These are phyloP conservation scores for Colletotrichum salicis DNA, from an alignment of 2,329 filamentous ascomycete species.

Conservation along the genomic window DNA sequence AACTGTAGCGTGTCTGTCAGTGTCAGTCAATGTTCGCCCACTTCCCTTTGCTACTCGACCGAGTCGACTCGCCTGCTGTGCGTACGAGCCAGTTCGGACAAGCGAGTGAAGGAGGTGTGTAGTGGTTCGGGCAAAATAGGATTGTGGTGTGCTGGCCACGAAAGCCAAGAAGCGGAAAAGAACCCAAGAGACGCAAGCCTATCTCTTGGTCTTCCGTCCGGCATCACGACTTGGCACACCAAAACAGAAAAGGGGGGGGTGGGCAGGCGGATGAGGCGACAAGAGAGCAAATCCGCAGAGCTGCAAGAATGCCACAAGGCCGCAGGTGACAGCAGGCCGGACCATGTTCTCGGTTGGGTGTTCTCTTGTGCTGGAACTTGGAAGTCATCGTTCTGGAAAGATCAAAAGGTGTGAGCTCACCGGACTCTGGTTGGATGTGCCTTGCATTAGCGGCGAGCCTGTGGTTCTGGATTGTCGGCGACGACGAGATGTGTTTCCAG, in stretches of 20 bases:
- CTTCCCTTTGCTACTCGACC: not conserved
- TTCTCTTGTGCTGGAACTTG: not conserved
- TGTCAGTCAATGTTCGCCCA: not conserved
- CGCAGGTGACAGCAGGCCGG: not conserved
- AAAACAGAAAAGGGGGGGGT: not conserved
- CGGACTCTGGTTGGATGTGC: constrained; percentile 33
- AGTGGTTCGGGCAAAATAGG: constrained; percentile 19
- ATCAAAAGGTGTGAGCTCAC: constrained; percentile 9
- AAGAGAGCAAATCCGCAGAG: constrained; percentile 8
- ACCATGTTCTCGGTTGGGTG: not conserved
- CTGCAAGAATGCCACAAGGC: not conserved
- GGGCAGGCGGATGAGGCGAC: constrained; percentile 22
- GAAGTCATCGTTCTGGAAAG: constrained; percentile 1
- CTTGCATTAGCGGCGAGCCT: constrained; percentile 32
- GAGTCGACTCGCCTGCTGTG: not conserved
- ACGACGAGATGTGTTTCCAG: constrained; percentile 15
- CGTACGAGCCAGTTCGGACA: not conserved
- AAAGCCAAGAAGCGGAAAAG: constrained; percentile 30
- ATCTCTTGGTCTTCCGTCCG: constrained; percentile 18
- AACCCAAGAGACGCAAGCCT: constrained; percentile 26
- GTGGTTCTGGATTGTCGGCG: constrained; percentile 26
- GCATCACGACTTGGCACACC: not conserved
- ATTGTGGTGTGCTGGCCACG: constrained; percentile 18
- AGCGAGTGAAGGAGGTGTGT: not conserved
- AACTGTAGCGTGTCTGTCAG: not conserved